Base-by-base conservation (phyloP, 2,329 filamentous ascomycete species). In the Phoma herbarum region DNA sequence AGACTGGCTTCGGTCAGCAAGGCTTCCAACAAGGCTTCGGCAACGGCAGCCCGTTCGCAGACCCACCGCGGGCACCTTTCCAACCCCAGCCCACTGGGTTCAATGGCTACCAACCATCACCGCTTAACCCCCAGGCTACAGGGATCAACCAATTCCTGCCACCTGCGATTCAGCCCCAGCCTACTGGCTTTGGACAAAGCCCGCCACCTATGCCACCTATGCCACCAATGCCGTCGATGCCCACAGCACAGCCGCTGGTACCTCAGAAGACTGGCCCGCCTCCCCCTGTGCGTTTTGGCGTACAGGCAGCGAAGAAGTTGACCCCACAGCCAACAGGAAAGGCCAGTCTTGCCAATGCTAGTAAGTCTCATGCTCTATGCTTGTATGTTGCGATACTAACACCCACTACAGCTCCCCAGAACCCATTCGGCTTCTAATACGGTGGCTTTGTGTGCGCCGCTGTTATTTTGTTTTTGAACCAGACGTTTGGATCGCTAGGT, bases 281-380 rank as follows among this genome's bases (percentile, higher is more conserved):
- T 20, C 95, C 95, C 44, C 88, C 92, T 23, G 89, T 99, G 18
- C 87, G 92, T 59, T 99, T 99, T 75, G 95, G 95, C 37, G 88
- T 96, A 33, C 84, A 86, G 57, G 81, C 83, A 26, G 81, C 87
- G 28, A 92, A 93, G 79, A 95, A 91, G 77, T 80, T 98, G 69
- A 84, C 86, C 60, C 88, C 93, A 28, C 95, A 98, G 80, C 85
- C 92, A 26, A 99, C 95, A 7, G 95, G 95, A 64, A 88, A 91
- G 81, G 95, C 95, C 56, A 97, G 98, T 77, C 84, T 99, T 67
- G 85, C 91, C 51, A 91, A 96, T 87, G 95, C 95, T 73, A 99
- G 94, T 98, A 89, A 90, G 94, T 93, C 25, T 18, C 10, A 20
- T 52, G 26, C 14, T n/a, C 4, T 20, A 22, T 58, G 14, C 18